phyloP scores from a whole-genome alignment of 257 asterid species.

The Gentiana macrophylla region DNA sequence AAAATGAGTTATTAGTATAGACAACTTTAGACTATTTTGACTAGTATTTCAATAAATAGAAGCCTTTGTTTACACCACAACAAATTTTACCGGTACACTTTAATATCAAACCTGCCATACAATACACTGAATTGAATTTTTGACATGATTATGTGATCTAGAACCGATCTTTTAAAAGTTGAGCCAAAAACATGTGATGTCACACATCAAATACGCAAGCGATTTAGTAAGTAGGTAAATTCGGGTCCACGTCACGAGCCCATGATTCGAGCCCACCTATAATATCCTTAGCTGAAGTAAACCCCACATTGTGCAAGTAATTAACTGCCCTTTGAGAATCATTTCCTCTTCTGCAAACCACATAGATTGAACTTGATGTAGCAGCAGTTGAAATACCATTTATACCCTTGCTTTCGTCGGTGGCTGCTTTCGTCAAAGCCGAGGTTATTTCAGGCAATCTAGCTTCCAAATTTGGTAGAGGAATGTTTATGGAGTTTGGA shows the following conservation, averaged over 20 bases:
- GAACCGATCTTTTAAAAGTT: too few species aligned
- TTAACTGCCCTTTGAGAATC: conserved; percentile 92
- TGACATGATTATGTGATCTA: too few species aligned
- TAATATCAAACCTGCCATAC: too few species aligned
- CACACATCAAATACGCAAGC: too few species aligned
- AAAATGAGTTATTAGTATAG: too few species aligned
- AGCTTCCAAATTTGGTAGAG: conserved; percentile 36
- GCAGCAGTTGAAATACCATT: conserved; percentile 15
- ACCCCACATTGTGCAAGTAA: conserved; percentile 45
- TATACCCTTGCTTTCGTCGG: conserved; percentile 15
- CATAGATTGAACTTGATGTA: conserved; percentile 31
- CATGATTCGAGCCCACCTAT: conserved; percentile 69
- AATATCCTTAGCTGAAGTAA: conserved; percentile 46
- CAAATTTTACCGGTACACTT: too few species aligned
- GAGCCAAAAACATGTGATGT: too few species aligned
- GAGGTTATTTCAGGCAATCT: conserved; percentile 48
- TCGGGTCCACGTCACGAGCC: conserved; percentile 52
- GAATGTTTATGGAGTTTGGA: conserved; percentile 65
- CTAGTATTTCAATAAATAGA: too few species aligned
- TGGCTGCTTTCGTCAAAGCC: conserved; percentile 24
- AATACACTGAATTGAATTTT: too few species aligned
- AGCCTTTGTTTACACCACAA: too few species aligned
- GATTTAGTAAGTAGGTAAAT: conserved; percentile 52
- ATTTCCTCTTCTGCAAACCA: conserved; percentile 85
- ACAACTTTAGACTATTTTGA: too few species aligned